Evolutionary conservation across 805 yeast genomes (phyloP).

Genomic region (Metschnikowia dekortorum): DNA sequence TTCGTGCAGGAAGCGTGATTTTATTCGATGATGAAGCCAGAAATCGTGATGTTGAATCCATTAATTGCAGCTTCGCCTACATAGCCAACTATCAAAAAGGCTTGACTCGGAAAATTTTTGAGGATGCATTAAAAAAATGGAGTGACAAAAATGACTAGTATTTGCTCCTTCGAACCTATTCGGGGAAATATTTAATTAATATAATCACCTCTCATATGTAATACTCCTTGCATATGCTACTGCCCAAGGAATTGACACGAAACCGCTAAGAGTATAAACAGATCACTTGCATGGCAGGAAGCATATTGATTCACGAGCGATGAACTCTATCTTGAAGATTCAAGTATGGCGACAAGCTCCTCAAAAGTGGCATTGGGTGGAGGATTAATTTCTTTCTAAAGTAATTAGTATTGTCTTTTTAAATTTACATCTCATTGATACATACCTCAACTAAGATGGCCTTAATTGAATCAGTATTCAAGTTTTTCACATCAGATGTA

Average conservation of each 20-base stretch:
- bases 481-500: not conserved
- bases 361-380: conserved; percentile 43
- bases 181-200: not conserved
- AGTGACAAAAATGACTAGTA: not conserved
- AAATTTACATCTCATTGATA: conserved; percentile 28
- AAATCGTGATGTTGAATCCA: conserved; percentile 66
- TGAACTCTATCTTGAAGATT: conserved; percentile 31
- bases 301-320: conserved; percentile 2
- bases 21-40: conserved; percentile 78
- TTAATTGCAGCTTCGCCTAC: conserved; percentile 68
- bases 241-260: not conserved
- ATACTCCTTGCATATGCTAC: not conserved
- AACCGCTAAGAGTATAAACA: not conserved
- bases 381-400: conserved; percentile 43
- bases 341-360: conserved; percentile 46
- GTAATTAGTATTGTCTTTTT: conserved; percentile 22
- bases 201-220: not conserved
- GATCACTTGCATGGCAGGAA: conserved; percentile 6
- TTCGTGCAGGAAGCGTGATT: conserved; percentile 37
- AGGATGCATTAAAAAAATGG: conserved; percentile 38
- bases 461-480: not conserved
- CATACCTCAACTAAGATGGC: conserved; percentile 8
- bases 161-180: not conserved
- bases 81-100: conserved; percentile 56
- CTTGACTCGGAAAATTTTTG: conserved; percentile 52